Evolutionary conservation across 805 yeast species (phyloP).

Genomic region (Schizosaccharomyces lindneri): DNA sequence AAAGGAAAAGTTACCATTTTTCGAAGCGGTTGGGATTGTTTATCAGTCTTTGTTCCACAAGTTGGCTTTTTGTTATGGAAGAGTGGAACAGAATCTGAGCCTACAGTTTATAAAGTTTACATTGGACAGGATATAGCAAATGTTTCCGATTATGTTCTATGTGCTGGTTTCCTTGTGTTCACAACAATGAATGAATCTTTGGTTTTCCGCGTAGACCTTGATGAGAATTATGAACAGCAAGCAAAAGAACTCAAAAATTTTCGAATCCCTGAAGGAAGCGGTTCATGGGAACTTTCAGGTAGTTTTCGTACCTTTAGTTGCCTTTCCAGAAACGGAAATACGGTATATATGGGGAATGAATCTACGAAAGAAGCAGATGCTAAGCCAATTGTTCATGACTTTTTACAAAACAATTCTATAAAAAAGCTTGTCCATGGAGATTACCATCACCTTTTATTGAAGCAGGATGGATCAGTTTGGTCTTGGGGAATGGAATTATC

Average conservation of each 20-base stretch:
- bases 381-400: not conserved
- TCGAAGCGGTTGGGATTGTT: not conserved
- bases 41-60: not conserved
- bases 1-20: not conserved
- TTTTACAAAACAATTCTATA: not conserved
- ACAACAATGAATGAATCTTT: no score
- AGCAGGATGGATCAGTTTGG: not conserved
- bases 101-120: not conserved
- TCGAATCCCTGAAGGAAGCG: no score
- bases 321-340: not conserved
- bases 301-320: not conserved
- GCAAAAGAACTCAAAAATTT: not conserved
- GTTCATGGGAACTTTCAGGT: not conserved
- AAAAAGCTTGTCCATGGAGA: not conserved
- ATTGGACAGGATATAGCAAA: no score
- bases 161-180: not conserved
- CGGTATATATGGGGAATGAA: not conserved
- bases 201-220: no score
- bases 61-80: not conserved
- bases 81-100: not conserved
- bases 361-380: not conserved
- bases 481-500: not conserved
- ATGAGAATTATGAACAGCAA: not conserved
- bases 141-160: not conserved
- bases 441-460: not conserved